These are phyloP conservation scores for Anthracocystis walkeri DNA, from an alignment of 1,284 basidiomycete species.

Conservation along the genomic window DNA sequence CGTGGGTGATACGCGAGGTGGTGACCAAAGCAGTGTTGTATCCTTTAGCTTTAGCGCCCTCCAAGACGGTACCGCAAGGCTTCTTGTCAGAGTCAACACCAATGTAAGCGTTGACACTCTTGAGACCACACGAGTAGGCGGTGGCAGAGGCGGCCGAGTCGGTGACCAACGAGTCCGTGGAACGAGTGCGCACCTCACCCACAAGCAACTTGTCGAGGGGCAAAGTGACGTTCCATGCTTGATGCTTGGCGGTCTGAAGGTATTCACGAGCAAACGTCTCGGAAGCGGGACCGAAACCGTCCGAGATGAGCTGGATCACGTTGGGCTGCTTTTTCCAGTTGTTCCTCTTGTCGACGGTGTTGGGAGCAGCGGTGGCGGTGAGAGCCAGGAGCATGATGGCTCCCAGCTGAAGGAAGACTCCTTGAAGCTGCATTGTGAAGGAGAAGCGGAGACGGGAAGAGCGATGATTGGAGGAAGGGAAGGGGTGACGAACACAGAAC, in stretches of 20 bases:
- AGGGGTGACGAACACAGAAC: too few relatives aligned
- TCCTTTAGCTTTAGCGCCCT: constrained; percentile 67
- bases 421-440: constrained; percentile 34
- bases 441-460: background rate
- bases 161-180: constrained; percentile 67
- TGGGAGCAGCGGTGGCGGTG: constrained; percentile 33
- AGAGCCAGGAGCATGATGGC: constrained; percentile 43
- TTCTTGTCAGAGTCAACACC: constrained; percentile 66
- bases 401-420: constrained; percentile 38
- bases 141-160: constrained; percentile 69
- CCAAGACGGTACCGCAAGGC: constrained; percentile 68
- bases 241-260: constrained; percentile 51
- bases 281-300: constrained; percentile 68
- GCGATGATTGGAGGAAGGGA: background rate
- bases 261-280: constrained; percentile 67
- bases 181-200: constrained; percentile 65
- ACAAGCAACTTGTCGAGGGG: constrained; percentile 66
- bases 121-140: constrained; percentile 67
- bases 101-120: constrained; percentile 67
- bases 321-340: constrained; percentile 35
- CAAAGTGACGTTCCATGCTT: constrained; percentile 53
- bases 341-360: constrained; percentile 30
- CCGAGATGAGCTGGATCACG: constrained; percentile 61
- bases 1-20: constrained; percentile 68
- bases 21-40: constrained; percentile 66